Evolutionary conservation across 1,139 yeast genomes (phyloP).

Genomic region (Taphrina deformans): DNA sequence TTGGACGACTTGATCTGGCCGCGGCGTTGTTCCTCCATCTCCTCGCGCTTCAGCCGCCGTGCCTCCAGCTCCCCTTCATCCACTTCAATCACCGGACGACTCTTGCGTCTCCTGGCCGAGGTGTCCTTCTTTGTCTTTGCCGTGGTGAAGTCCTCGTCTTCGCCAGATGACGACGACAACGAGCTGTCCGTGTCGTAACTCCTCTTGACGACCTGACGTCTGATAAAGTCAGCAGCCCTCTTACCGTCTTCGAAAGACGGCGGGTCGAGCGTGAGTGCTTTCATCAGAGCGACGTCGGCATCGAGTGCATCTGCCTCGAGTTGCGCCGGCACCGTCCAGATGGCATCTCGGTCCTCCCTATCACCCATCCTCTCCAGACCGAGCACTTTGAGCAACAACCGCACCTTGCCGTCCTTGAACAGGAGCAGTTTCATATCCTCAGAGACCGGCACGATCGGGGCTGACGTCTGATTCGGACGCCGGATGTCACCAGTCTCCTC

Average conservation of each 20-base stretch:
- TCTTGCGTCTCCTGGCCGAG: neutral
- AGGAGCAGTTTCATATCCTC: slow-evolving; percentile 30
- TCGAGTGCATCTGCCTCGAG: slow-evolving; percentile 26
- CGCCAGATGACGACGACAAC: neutral
- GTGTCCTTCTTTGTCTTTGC: slow-evolving; percentile 1
- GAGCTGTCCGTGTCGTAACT: slow-evolving; percentile 3
- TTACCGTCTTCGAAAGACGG: slow-evolving; percentile 36
- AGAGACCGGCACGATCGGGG: neutral
- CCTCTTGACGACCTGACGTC: slow-evolving; percentile 27
- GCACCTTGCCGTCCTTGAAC: slow-evolving; percentile 35
- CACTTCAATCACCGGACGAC: neutral
- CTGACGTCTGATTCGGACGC: neutral
- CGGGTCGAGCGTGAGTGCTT: slow-evolving; percentile 31
- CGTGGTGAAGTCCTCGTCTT: slow-evolving; percentile 26
- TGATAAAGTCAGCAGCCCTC: slow-evolving; percentile 29
- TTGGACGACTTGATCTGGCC: slow-evolving; percentile 32
- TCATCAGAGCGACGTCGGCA: slow-evolving; percentile 20
- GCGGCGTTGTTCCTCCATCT: slow-evolving; percentile 25
- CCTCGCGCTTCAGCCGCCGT: slow-evolving; percentile 12
- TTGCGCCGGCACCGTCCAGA: slow-evolving; percentile 30
- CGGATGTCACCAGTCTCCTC: neutral
- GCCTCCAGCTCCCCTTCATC: slow-evolving; percentile 31
- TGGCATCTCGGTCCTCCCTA: slow-evolving; percentile 13
- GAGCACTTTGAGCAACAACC: slow-evolving; percentile 33
- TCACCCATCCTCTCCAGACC: slow-evolving; percentile 21